phyloP scores from a whole-genome alignment of 2,329 filamentous ascomycete genomes.

The Stemphylium vesicarium region DNA sequence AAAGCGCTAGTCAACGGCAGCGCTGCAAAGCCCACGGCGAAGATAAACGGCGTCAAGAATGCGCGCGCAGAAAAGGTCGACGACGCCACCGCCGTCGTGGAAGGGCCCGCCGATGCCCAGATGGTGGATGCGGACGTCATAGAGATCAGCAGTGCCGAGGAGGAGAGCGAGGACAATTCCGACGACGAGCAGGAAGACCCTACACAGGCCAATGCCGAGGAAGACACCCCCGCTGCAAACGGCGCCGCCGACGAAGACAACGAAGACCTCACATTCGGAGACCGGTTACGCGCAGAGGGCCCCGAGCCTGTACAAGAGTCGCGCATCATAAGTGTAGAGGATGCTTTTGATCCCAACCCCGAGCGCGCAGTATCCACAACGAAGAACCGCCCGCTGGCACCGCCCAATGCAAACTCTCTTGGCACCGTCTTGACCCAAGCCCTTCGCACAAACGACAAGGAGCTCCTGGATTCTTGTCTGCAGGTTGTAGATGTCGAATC shows the following conservation, averaged over 20 bases:
- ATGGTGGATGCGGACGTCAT: slow-evolving; percentile 51
- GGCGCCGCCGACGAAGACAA: slow-evolving; percentile 41
- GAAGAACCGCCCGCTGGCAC: slow-evolving; percentile 58
- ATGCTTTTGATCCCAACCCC: slow-evolving; percentile 56
- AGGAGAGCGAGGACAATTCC: slow-evolving; percentile 46
- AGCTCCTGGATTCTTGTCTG: slow-evolving; percentile 90
- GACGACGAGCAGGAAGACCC: slow-evolving; percentile 31
- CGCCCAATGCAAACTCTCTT: slow-evolving; percentile 78
- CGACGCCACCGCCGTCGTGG: slow-evolving; percentile 63
- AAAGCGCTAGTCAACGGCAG: slow-evolving; percentile 40
- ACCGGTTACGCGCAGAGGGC: slow-evolving; percentile 74
- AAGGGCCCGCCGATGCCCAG: slow-evolving; percentile 53
- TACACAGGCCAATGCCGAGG: slow-evolving; percentile 28
- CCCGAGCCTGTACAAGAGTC: slow-evolving; percentile 33
- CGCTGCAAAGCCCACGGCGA: slow-evolving; percentile 51
- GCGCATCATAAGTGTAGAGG: slow-evolving; percentile 73
- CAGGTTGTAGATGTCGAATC: slow-evolving; percentile 77
- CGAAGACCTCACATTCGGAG: slow-evolving; percentile 79
- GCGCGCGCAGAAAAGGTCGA: slow-evolving; percentile 61
- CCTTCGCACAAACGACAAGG: slow-evolving; percentile 86
- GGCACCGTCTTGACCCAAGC: slow-evolving; percentile 93
- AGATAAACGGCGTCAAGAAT: slow-evolving; percentile 61
- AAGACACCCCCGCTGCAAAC: slow-evolving; percentile 36
- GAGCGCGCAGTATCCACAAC: slow-evolving; percentile 53
- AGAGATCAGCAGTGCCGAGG: slow-evolving; percentile 57